Percentiles rank a stretch among this genome's conserved stretches.
Conservation (phyloP, 192 early-diverging fungal genomes). For the Coemansia sp. region DNA sequence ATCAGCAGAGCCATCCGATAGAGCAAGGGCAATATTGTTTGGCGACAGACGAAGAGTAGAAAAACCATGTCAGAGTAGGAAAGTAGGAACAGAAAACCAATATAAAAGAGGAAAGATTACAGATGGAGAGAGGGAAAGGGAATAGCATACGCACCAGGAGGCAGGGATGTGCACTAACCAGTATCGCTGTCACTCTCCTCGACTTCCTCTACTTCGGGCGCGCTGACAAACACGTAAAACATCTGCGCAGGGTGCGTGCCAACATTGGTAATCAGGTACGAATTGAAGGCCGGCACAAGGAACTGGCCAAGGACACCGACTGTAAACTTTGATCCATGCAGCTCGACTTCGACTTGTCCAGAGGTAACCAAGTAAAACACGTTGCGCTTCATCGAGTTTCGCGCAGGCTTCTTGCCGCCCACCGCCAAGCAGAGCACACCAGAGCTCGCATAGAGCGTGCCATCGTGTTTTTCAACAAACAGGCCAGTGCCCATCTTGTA, state of each 20-base stretch:
- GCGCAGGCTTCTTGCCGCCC: conserved; percentile 29
- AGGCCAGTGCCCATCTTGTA: conserved; percentile 34
- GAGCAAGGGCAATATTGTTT: too few species aligned
- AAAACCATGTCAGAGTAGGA: not conserved
- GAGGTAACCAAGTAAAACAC: conserved; percentile 41
- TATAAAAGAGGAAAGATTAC: conserved; percentile 6
- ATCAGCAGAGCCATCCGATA: too few species aligned
- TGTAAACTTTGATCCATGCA: conserved; percentile 24
- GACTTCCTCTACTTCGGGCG: not conserved
- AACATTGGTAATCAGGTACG: conserved; percentile 38
- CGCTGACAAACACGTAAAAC: conserved; percentile 28
- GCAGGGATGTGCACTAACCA: not conserved
- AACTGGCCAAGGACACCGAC: conserved; percentile 46
- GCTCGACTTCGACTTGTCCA: conserved; percentile 33
- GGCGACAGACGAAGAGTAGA: too few species aligned
- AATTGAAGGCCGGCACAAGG: conserved; percentile 32
- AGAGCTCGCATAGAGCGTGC: conserved; percentile 17
- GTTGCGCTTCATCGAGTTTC: conserved; percentile 13
- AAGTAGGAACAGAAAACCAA: not conserved
- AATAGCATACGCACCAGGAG: not conserved
- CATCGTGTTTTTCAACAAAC: conserved; percentile 13
- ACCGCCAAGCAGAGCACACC: conserved; percentile 29
- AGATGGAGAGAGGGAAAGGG: not conserved
- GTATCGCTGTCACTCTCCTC: conserved; percentile 11
- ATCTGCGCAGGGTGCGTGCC: conserved; percentile 50